Conservation (phyloP, 352 stramenopile species). For the Pythium coloratum region DNA sequence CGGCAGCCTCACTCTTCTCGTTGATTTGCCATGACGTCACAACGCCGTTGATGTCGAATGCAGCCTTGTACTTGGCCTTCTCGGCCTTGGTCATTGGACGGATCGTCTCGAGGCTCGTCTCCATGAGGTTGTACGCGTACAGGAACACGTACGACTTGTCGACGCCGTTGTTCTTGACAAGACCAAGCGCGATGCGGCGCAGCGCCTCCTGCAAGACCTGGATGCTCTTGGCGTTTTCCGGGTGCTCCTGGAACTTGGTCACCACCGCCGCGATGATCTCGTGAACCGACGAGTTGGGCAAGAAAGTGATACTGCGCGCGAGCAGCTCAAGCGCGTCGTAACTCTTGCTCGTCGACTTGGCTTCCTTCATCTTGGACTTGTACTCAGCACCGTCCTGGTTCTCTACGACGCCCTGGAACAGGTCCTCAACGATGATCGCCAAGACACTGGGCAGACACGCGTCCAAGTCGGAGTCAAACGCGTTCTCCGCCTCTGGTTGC, state of each 20-base stretch:
- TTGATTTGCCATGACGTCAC: slow-evolving; percentile 71
- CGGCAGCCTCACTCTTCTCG: slow-evolving; percentile 72
- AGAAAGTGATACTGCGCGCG: slow-evolving; percentile 77
- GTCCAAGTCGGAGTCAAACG: slow-evolving; percentile 70
- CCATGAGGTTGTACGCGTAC: slow-evolving; percentile 84
- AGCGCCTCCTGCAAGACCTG: slow-evolving; percentile 70
- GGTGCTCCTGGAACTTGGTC: slow-evolving; percentile 65
- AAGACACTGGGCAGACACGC: slow-evolving; percentile 79
- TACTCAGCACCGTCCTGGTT: slow-evolving; percentile 53
- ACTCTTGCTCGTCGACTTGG: slow-evolving; percentile 60
- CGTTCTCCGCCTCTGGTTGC: slow-evolving; percentile 28
- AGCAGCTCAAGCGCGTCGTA: slow-evolving; percentile 82
- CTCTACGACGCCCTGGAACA: slow-evolving; percentile 74
- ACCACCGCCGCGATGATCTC: slow-evolving; percentile 71
- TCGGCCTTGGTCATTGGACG: slow-evolving; percentile 65
- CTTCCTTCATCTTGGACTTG: slow-evolving; percentile 91
- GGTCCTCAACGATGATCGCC: slow-evolving; percentile 74
- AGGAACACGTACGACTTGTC: slow-evolving; percentile 86
- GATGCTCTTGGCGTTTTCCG: slow-evolving; percentile 56
- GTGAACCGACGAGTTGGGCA: slow-evolving; percentile 84
- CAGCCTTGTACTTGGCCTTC: slow-evolving; percentile 57
- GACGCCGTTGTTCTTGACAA: slow-evolving; percentile 82
- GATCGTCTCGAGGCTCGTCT: slow-evolving; percentile 70
- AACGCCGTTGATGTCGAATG: slow-evolving; percentile 30
- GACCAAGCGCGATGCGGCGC: slow-evolving; percentile 73